Percentiles rank a stretch among this genome's conserved stretches.
Evolutionary conservation across 441 rosid genomes (phyloP).

Genomic region (Adansonia madagascariensis): DNA sequence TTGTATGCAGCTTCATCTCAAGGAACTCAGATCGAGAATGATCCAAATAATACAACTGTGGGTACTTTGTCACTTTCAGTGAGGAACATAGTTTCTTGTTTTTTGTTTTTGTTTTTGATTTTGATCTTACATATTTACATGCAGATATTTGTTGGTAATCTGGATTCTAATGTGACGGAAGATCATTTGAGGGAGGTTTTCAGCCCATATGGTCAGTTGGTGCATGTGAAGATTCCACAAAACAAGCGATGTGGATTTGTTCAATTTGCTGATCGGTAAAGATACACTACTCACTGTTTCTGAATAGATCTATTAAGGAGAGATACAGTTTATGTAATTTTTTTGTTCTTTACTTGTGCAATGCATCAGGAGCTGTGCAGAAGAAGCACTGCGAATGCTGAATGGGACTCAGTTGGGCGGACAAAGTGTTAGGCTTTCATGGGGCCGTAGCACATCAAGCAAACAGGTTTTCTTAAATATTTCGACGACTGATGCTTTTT

Average conservation of each 20-base stretch:
- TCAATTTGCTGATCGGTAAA: conserved; percentile 82
- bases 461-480: conserved; percentile 59
- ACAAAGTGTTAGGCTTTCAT: conserved; percentile 83
- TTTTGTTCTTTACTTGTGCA: conserved; percentile 17
- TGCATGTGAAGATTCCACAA: conserved; percentile 87
- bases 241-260: conserved; percentile 96
- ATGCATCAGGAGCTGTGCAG: conserved; percentile 75
- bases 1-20: conserved; percentile 71
- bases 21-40: conserved; percentile 64
- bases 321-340: not conserved
- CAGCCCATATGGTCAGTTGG: conserved; percentile 75
- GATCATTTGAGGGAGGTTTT: conserved; percentile 76
- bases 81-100: not conserved
- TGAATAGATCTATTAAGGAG: not conserved
- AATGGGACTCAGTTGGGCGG: conserved; percentile 81
- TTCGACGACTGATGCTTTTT: not conserved
- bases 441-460: conserved; percentile 92
- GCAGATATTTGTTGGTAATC: conserved; percentile 84
- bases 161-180: conserved; percentile 70
- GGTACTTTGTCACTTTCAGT: conserved; percentile 40
- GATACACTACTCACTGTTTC: conserved; percentile 21
- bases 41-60: conserved; percentile 93
- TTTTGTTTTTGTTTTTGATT: conserved; percentile 15
- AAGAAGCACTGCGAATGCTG: conserved; percentile 72
- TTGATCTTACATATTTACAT: conserved; percentile 15